Evolutionary conservation across 495 filamentous ascomycete species (phyloP).

Genomic region (Talaromyces ruber): DNA sequence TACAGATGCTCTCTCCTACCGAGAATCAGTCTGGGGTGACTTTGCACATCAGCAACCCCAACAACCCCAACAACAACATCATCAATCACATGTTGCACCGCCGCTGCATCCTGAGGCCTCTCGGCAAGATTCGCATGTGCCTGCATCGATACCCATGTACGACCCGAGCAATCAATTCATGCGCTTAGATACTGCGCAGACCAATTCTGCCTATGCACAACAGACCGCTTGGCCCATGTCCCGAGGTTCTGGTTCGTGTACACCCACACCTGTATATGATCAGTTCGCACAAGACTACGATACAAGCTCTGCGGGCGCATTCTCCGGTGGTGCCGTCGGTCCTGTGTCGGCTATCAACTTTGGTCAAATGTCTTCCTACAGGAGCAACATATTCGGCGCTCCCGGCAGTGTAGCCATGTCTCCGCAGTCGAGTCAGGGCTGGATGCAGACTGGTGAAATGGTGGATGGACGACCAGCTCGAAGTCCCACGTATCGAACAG

Average conservation of each 20-base stretch:
- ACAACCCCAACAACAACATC: background rate
- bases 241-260: constrained; percentile 49
- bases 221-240: constrained; percentile 39
- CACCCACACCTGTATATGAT: constrained; percentile 51
- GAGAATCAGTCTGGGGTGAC: constrained; percentile 67
- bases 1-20: constrained; percentile 61
- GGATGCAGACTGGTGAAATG: constrained; percentile 51
- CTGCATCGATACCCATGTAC: constrained; percentile 22
- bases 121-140: constrained; percentile 28
- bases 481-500: constrained; percentile 68
- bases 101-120: constrained; percentile 15
- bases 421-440: constrained; percentile 54
- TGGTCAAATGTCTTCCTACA: constrained; percentile 36
- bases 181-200: constrained; percentile 47
- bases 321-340: constrained; percentile 42
- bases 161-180: constrained; percentile 44
- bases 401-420: constrained; percentile 46
- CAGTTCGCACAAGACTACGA: constrained; percentile 56
- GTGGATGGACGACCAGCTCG: constrained; percentile 61
- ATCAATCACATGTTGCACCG: constrained; percentile 6
- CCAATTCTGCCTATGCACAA: constrained; percentile 36
- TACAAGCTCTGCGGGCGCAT: constrained; percentile 40
- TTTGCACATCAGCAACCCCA: constrained; percentile 42
- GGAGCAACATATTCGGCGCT: constrained; percentile 28
- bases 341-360: constrained; percentile 38